These are phyloP conservation scores for Ceratobasidium sp. DNA, from an alignment of 1,284 basidiomycete genomes.

Conservation along the genomic window DNA sequence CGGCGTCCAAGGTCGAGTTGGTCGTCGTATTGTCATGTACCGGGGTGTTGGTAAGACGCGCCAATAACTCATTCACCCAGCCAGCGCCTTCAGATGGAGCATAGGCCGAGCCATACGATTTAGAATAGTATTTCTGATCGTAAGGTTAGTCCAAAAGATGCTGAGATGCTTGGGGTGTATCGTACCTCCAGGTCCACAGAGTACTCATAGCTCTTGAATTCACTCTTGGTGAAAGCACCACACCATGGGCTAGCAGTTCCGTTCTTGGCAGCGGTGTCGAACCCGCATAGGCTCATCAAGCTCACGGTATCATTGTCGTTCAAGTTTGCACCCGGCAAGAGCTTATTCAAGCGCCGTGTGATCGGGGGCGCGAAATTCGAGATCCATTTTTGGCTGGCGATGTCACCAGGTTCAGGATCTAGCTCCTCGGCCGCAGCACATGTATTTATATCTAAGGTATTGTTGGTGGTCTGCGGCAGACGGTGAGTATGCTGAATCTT, in stretches of 20 bases:
- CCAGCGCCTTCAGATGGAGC: conserved; percentile 52
- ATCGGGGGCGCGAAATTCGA: conserved; percentile 67
- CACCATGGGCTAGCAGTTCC: conserved; percentile 75
- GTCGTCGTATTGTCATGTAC: conserved; percentile 54
- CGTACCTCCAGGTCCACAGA: conserved; percentile 76
- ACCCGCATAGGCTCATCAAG: conserved; percentile 80
- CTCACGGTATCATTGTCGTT: conserved; percentile 66
- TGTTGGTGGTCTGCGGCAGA: conserved; percentile 62
- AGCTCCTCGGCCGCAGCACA: conserved; percentile 66
- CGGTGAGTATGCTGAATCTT: conserved; percentile 30
- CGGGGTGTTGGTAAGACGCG: conserved; percentile 55
- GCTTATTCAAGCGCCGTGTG: conserved; percentile 68
- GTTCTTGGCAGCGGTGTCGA: conserved; percentile 67
- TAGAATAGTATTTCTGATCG: conserved; percentile 46
- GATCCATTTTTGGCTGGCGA: conserved; percentile 61
- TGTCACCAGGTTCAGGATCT: conserved; percentile 34
- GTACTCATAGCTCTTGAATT: conserved; percentile 76
- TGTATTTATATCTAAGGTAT: conserved; percentile 76
- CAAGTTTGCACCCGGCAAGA: conserved; percentile 68
- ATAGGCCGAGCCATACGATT: conserved; percentile 21
- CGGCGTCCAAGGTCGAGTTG: conserved; percentile 56
- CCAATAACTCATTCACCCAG: conserved; percentile 59
- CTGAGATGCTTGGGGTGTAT: conserved; percentile 34
- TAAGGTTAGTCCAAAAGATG: neutral
- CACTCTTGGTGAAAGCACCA: conserved; percentile 65